A percentile compares a stretch with the other conserved stretches of the same genome.
Evolutionary conservation across 176 grass and related monocot genomes (phyloP).

Genomic region (Phoenix dactylifera): DNA sequence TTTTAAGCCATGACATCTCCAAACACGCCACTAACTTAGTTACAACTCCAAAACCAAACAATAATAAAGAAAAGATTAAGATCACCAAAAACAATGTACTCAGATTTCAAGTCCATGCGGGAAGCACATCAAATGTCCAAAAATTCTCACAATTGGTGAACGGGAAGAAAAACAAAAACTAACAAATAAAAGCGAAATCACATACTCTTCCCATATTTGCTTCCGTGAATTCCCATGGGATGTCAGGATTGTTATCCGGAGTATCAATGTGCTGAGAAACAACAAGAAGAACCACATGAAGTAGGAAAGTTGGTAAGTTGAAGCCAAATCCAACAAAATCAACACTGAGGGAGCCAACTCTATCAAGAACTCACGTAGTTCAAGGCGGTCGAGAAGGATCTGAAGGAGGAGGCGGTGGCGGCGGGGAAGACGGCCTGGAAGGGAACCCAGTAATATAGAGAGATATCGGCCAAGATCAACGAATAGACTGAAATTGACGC

Average conservation of each 20-base stretch:
- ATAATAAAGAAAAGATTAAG: no score
- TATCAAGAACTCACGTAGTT: slow-evolving; percentile 58
- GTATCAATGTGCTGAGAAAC: slow-evolving; percentile 69
- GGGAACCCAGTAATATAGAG: not conserved
- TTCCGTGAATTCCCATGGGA: slow-evolving; percentile 69
- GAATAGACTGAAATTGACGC: not conserved
- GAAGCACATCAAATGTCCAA: no score
- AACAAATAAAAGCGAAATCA: not conserved
- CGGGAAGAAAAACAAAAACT: not conserved
- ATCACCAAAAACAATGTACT: no score
- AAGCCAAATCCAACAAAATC: slow-evolving; percentile 11
- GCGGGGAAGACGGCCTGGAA: slow-evolving; percentile 29
- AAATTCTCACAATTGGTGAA: no score
- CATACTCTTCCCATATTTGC: slow-evolving; percentile 71
- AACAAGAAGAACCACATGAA: slow-evolving; percentile 13
- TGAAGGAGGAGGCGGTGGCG: slow-evolving; percentile 3
- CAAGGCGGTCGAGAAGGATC: slow-evolving; percentile 63
- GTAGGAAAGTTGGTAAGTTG: not conserved
- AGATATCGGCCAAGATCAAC: not conserved
- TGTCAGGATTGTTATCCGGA: slow-evolving; percentile 62
- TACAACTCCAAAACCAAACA: no score
- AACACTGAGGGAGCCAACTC: not conserved
- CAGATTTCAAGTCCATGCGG: no score
- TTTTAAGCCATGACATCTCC: no score
- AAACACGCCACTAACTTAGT: no score